A percentile compares a stretch with the other conserved stretches of the same genome.
Conservation (phyloP, 163 green algal genomes). For the Volvox carteri region DNA sequence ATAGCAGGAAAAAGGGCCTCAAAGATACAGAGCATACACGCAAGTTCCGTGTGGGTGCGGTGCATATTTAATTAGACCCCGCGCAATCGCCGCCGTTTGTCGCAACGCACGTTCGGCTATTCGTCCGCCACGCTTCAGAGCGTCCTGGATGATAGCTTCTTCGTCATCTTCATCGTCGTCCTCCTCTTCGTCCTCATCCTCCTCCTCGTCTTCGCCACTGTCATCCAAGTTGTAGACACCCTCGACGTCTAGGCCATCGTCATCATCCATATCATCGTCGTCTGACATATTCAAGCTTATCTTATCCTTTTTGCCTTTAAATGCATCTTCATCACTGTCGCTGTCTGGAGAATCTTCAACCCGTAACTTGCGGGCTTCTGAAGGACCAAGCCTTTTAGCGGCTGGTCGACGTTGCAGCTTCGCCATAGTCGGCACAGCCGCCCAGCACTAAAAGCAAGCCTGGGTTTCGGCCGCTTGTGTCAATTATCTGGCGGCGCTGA, state of each 20-base stretch:
- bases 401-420: slow-evolving; percentile 46
- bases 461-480: too few relatives aligned
- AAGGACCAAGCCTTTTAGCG: background rate
- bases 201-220: background rate
- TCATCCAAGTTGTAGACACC: slow-evolving; percentile 47
- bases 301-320: slow-evolving; percentile 50
- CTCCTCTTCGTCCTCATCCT: slow-evolving; percentile 6
- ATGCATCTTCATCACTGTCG: slow-evolving; percentile 47
- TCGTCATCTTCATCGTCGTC: slow-evolving; percentile 51
- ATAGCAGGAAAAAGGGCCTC: too few relatives aligned
- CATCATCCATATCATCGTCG: slow-evolving; percentile 7
- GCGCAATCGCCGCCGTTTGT: background rate
- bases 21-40: too few relatives aligned
- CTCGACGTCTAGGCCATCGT: slow-evolving; percentile 41
- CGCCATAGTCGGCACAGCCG: slow-evolving; percentile 12
- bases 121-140: slow-evolving; percentile 37
- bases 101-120: slow-evolving; percentile 40
- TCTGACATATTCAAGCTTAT: slow-evolving; percentile 41
- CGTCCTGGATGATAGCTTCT: slow-evolving; percentile 31
- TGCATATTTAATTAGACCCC: too few relatives aligned
- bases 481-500: background rate
- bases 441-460: background rate
- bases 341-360: background rate
- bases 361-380: background rate
- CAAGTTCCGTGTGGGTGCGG: too few relatives aligned